Conservation (phyloP, 2,329 filamentous ascomycete genomes). For the Penicillium sp. region DNA sequence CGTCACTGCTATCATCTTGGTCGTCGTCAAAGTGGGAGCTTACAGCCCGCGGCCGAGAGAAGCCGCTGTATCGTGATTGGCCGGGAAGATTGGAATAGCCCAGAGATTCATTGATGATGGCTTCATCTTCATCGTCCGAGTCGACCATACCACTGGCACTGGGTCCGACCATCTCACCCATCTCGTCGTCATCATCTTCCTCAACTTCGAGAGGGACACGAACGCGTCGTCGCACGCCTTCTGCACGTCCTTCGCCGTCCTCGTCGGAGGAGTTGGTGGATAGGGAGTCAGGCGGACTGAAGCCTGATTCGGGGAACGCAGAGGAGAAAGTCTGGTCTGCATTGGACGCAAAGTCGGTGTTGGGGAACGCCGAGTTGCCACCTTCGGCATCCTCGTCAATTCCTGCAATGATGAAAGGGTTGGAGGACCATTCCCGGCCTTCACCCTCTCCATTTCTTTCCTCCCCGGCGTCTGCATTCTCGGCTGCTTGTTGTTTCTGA, state of each 20-base stretch:
- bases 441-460: slow-evolving; percentile 28
- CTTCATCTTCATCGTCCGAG: slow-evolving; percentile 57
- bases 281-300: slow-evolving; percentile 43
- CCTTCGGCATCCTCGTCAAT: slow-evolving; percentile 37
- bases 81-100: slow-evolving; percentile 69
- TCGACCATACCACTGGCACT: slow-evolving; percentile 51
- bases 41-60: slow-evolving; percentile 34
- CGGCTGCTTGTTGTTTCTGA: slow-evolving; percentile 65
- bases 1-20: slow-evolving; percentile 49
- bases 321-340: slow-evolving; percentile 34
- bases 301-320: slow-evolving; percentile 41
- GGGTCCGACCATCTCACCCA: slow-evolving; percentile 52
- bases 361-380: slow-evolving; percentile 34
- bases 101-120: slow-evolving; percentile 63
- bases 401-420: slow-evolving; percentile 43
- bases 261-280: slow-evolving; percentile 48
- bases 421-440: slow-evolving; percentile 37
- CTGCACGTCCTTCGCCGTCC: slow-evolving; percentile 38
- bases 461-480: slow-evolving; percentile 39
- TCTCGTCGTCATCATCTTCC: slow-evolving; percentile 51
- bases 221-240: slow-evolving; percentile 44
- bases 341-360: slow-evolving; percentile 34
- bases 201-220: slow-evolving; percentile 62
- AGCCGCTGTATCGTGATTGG: slow-evolving; percentile 45
- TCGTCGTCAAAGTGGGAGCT: slow-evolving; percentile 40